Conservation (phyloP, 352 stramenopile genomes). For the Pythium brassicae region DNA sequence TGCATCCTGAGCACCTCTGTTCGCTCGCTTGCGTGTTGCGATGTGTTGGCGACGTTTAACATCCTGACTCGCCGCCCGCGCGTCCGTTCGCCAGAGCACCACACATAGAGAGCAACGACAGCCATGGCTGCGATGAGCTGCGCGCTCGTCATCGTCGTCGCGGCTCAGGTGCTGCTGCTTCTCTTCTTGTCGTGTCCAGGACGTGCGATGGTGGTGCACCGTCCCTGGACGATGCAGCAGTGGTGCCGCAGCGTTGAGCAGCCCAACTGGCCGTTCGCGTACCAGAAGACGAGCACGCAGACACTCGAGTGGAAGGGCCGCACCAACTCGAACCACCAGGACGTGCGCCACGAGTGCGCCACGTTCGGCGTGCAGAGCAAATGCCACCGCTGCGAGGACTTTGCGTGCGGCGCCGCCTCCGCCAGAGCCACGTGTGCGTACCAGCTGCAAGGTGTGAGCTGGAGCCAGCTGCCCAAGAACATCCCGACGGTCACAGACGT, state of each 20-base stretch:
- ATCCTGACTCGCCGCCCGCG: too few relatives aligned
- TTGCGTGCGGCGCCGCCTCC: constrained; percentile 54
- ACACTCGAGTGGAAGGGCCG: constrained; percentile 86
- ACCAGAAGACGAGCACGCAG: constrained; percentile 79
- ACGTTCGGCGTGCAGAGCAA: constrained; percentile 89
- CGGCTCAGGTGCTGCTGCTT: background rate
- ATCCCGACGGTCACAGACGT: constrained; percentile 91
- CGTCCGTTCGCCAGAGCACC: too few relatives aligned
- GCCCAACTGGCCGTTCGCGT: constrained; percentile 93
- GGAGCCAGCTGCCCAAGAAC: constrained; percentile 69
- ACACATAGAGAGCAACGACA: background rate
- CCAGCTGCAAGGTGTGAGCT: constrained; percentile 92
- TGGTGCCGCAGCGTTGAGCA: constrained; percentile 85
- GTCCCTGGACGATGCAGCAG: constrained; percentile 78
- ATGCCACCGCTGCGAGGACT: constrained; percentile 92
- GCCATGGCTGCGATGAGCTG: background rate
- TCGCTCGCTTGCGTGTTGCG: too few relatives aligned
- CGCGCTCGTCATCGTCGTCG: background rate
- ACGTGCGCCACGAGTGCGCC: constrained; percentile 90
- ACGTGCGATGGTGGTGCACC: constrained; percentile 65
- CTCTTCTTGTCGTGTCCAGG: background rate
- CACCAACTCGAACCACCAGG: constrained; percentile 85
- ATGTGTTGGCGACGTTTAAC: too few relatives aligned
- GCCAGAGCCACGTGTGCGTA: constrained; percentile 61
- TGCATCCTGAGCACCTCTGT: too few relatives aligned